Evolutionary conservation across 257 asterid genomes (phyloP), one percentile per base, ranked within the genome.

Genomic region (Nicotiana knightiana): DNA sequence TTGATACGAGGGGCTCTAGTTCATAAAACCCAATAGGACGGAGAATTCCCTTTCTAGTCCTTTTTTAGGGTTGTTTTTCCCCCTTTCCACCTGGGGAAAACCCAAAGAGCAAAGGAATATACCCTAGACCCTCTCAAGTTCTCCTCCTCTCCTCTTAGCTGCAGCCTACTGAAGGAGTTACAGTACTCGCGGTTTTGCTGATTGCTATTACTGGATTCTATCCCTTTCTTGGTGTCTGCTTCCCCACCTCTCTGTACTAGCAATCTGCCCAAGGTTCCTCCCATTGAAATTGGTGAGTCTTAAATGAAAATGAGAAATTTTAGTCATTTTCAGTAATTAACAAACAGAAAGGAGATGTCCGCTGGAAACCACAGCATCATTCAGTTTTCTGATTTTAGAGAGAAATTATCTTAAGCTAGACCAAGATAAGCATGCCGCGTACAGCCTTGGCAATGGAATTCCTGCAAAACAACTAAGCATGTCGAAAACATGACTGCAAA

Each of bases 31-130:
- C 35, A 70, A 43, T 43, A 6, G 78, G 8, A 57, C 6, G 78
- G 78, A 11, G 37, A 21, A 21, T 43, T 70, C 35, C 37, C 59
- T 43, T 70, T 21, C 3, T 9, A 5, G 24, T 43, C 12, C 24
- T 2, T 39, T 43, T 21, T 11, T 43, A 21, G 43, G 48, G 48
- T 1, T 43, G 10, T 5, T 5, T 21, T 70, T 21, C 26, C 58
- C 78, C 59, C 35, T 70, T 70, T 12, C 35, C 78, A 70, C 78
- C 6, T 70, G 13, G 78, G 78, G 35, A 70, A 70, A 70, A 43
- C 78, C 77, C 59, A 21, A 21, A 43, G 3, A 3, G 43, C 2
- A 43, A 70, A 43, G 59, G 48, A 43, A 43, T 43, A 70, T 70
- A 43, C 21, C 21, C 78, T 21, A 43, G 78, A 43, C 48, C 48